phyloP scores from a whole-genome alignment of 768 basidiomycete species.

The Phanerochaete carnosa region DNA sequence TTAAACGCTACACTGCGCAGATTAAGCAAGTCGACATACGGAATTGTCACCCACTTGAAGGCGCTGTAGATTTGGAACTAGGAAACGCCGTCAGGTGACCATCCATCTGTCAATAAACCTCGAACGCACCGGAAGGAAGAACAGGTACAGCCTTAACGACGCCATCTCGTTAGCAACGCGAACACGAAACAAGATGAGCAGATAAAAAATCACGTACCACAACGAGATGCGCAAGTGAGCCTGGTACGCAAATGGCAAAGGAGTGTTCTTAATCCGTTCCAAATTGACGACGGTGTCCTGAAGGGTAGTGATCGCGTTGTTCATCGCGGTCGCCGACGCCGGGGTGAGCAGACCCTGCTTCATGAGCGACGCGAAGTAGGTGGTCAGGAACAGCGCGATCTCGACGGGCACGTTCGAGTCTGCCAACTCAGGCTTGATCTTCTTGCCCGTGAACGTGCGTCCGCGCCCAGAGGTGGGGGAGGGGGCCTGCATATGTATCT shows the following conservation, averaged over 20 bases:
- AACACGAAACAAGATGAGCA: not conserved
- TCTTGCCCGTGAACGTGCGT: slow-evolving; percentile 33
- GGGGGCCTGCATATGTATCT: not conserved
- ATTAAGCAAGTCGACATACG: slow-evolving; percentile 24
- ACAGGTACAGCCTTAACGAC: slow-evolving; percentile 27
- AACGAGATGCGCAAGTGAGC: slow-evolving; percentile 60
- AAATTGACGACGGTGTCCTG: slow-evolving; percentile 59
- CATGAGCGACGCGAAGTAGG: slow-evolving; percentile 48
- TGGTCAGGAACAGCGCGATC: slow-evolving; percentile 51
- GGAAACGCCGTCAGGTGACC: not conserved
- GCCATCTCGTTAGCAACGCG: not conserved
- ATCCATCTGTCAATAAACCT: not conserved
- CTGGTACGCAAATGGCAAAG: slow-evolving; percentile 69
- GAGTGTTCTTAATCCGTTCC: slow-evolving; percentile 61
- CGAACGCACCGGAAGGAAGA: slow-evolving; percentile 22
- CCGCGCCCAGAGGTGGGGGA: slow-evolving; percentile 18
- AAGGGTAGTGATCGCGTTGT: slow-evolving; percentile 40
- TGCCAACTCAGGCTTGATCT: slow-evolving; percentile 34
- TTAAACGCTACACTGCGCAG: not conserved
- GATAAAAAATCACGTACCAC: slow-evolving; percentile 42
- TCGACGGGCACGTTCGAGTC: slow-evolving; percentile 65
- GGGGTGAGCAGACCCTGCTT: slow-evolving; percentile 42
- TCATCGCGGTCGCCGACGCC: slow-evolving; percentile 48
- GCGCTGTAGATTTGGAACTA: slow-evolving; percentile 49
- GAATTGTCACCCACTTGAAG: slow-evolving; percentile 51